Evolutionary conservation across 441 rosid genomes (phyloP).

Genomic region (Dalechampia spathulata): DNA sequence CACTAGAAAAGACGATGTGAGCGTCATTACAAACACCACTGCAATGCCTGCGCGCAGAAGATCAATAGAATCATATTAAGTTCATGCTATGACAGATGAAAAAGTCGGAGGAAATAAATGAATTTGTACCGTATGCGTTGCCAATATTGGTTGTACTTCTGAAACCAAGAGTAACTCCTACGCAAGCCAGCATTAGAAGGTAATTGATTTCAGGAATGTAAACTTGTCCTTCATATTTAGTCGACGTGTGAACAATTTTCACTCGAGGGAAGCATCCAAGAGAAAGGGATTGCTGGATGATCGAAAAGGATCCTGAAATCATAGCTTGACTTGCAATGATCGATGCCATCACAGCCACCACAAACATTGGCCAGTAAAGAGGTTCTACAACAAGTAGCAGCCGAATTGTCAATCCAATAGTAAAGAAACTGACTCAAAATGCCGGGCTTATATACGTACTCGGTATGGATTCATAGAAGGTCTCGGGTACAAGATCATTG

Average conservation of each 20-base stretch:
- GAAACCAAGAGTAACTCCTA: conserved; percentile 39
- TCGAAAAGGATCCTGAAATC: conserved; percentile 55
- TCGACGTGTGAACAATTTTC: conserved; percentile 45
- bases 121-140: conserved; percentile 54
- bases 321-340: conserved; percentile 52
- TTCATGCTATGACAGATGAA: no score
- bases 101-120: neutral
- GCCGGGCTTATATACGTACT: conserved; percentile 16
- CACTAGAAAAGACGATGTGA: conserved; percentile 39
- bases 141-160: conserved; percentile 36
- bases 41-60: conserved; percentile 34
- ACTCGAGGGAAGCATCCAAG: conserved; percentile 55
- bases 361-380: conserved; percentile 51
- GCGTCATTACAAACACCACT: conserved; percentile 50
- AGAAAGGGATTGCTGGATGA: conserved; percentile 48
- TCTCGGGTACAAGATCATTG: conserved; percentile 18
- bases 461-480: conserved; percentile 39
- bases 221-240: conserved; percentile 44
- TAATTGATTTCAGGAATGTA: conserved; percentile 51
- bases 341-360: conserved; percentile 35
- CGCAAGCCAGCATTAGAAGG: conserved; percentile 46
- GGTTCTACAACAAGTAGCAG: conserved; percentile 14
- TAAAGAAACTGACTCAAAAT: no score
- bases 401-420: no score
- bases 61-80: no score